Evolutionary conservation across 345 rosid species (phyloP).

Genomic region (Limnanthes douglasii): DNA sequence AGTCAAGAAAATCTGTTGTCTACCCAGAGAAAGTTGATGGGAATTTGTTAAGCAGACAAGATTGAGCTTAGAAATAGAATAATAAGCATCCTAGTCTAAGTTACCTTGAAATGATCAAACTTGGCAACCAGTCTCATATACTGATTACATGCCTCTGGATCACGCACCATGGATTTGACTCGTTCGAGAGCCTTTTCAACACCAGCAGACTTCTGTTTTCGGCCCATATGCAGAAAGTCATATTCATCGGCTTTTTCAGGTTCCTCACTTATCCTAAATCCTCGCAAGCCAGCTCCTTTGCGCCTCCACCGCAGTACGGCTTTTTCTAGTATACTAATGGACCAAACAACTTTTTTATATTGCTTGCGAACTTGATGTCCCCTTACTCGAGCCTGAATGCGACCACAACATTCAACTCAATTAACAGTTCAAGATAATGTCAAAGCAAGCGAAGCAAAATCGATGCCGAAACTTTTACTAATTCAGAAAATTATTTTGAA

Average conservation of each 20-base stretch:
- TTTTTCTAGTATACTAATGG: conserved; percentile 84
- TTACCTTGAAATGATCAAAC: conserved; percentile 49
- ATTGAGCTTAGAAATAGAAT: too few relatives aligned
- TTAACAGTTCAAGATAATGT: too few relatives aligned
- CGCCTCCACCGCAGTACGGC: conserved; percentile 88
- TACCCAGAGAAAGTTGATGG: too few relatives aligned
- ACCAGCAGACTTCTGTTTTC: conserved; percentile 80
- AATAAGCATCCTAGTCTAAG: too few relatives aligned
- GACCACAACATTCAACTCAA: too few relatives aligned
- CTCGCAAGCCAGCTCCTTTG: conserved; percentile 77
- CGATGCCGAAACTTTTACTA: too few relatives aligned
- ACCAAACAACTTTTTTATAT: conserved; percentile 57
- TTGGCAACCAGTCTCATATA: conserved; percentile 66
- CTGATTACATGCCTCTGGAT: conserved; percentile 78
- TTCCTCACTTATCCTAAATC: conserved; percentile 29
- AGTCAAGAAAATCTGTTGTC: too few relatives aligned
- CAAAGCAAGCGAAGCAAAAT: too few relatives aligned
- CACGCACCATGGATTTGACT: conserved; percentile 88
- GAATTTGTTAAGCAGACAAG: too few relatives aligned
- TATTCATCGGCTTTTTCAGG: conserved; percentile 51
- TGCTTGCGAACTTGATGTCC: conserved; percentile 90
- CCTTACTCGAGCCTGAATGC: conserved; percentile 92
- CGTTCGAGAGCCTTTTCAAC: conserved; percentile 71
- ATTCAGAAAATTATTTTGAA: too few relatives aligned
- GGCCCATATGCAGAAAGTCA: conserved; percentile 81